phyloP scores from a whole-genome alignment of 106 monocot species.

The Dioscorea dumetorum region DNA sequence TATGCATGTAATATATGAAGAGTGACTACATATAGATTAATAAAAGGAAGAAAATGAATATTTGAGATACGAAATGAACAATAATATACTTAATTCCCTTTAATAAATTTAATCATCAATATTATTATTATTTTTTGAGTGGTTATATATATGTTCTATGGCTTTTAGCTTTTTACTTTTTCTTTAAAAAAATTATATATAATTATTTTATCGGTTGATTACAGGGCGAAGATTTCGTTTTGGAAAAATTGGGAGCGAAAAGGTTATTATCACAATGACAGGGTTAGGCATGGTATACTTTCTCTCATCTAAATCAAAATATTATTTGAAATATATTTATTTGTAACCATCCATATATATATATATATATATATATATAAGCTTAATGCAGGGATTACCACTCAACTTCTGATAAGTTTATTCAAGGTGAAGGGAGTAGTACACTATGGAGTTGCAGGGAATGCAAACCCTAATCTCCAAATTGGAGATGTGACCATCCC shows the following conservation, averaged over 20 bases:
- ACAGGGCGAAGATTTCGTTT: slow-evolving; percentile 48
- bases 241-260: slow-evolving; percentile 24
- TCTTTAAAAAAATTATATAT: too few species aligned
- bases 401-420: slow-evolving; percentile 34
- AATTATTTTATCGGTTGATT: not conserved
- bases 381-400: slow-evolving; percentile 53
- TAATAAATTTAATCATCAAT: too few species aligned
- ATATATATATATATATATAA: slow-evolving; percentile 4
- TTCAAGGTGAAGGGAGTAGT: slow-evolving; percentile 49
- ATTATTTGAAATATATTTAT: not conserved
- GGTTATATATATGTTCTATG: not conserved
- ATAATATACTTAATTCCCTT: too few species aligned
- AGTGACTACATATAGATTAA: not conserved
- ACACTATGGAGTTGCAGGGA: slow-evolving; percentile 53
- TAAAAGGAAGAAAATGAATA: not conserved
- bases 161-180: too few species aligned
- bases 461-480: slow-evolving; percentile 33
- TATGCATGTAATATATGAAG: too few species aligned
- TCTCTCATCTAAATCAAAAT: not conserved
- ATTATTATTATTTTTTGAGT: too few species aligned
- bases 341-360: too few species aligned
- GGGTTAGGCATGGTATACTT: slow-evolving; percentile 53
- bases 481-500: slow-evolving; percentile 60
- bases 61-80: not conserved
- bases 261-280: slow-evolving; percentile 51